phyloP scores from a whole-genome alignment of 257 asterid genomes.

The Henckelia pumila region DNA sequence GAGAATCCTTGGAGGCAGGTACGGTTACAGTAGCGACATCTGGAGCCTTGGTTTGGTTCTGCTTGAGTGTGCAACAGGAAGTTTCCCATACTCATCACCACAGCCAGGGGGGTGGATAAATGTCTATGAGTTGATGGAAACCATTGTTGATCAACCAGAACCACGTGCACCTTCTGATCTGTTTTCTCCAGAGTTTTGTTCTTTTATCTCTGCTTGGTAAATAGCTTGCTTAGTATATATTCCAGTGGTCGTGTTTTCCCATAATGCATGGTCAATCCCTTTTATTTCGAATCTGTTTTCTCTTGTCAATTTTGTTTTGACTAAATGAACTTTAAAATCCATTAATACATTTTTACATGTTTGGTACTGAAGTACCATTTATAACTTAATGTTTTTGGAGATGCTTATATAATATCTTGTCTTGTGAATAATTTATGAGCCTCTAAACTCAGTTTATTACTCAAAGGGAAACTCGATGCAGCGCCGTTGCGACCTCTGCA shows the following conservation, averaged over 20 bases:
- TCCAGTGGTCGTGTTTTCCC: conserved; percentile 3
- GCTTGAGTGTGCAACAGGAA: conserved; percentile 87
- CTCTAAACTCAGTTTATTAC: too few species aligned
- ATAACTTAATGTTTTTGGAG: too few species aligned
- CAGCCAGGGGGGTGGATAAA: conserved; percentile 88
- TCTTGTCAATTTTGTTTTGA: not conserved
- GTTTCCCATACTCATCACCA: conserved; percentile 83
- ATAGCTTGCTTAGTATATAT: conserved; percentile 4
- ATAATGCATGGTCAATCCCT: not conserved
- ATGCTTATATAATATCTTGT: too few species aligned
- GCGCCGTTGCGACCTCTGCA: too few species aligned
- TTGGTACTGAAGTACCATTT: too few species aligned
- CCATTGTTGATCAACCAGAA: conserved; percentile 78
- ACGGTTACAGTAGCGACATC: conserved; percentile 85
- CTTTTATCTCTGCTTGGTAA: conserved; percentile 90
- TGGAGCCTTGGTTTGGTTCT: conserved; percentile 97
- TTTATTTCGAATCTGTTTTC: not conserved
- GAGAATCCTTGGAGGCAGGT: conserved; percentile 74
- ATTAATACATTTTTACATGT: too few species aligned
- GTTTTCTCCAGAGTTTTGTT: conserved; percentile 85
- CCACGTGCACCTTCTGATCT: conserved; percentile 79
- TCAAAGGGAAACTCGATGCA: too few species aligned
- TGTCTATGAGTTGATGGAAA: conserved; percentile 85
- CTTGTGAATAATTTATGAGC: too few species aligned
- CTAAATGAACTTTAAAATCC: too few species aligned